phyloP scores from a whole-genome alignment of 2,329 filamentous ascomycete genomes.

The Aspergillus transmontanensis region DNA sequence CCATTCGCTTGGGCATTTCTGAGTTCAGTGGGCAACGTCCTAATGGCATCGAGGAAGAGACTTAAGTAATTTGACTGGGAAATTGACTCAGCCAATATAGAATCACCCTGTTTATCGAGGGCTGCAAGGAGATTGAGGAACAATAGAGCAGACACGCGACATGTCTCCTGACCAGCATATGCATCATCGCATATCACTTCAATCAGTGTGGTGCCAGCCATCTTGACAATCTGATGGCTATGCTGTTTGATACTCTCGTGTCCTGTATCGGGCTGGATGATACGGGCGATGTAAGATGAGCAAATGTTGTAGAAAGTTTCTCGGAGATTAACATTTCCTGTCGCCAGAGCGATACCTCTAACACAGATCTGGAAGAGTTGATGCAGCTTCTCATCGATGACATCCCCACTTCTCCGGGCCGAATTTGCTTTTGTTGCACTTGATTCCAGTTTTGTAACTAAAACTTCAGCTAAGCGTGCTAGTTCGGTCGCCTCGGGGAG shows the following conservation, averaged over 20 bases:
- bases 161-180: conserved; percentile 77
- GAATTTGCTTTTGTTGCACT: conserved; percentile 41
- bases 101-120: conserved; percentile 71
- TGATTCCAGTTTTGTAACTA: conserved; percentile 46
- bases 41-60: conserved; percentile 85
- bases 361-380: conserved; percentile 89
- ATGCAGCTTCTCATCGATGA: conserved; percentile 85
- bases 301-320: conserved; percentile 90
- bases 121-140: conserved; percentile 78
- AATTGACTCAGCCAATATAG: conserved; percentile 75
- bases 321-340: conserved; percentile 70
- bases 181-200: conserved; percentile 92
- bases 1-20: conserved; percentile 59
- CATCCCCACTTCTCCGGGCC: conserved; percentile 59
- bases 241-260: conserved; percentile 52
- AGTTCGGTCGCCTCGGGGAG: conserved; percentile 73
- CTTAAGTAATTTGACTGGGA: conserved; percentile 88
- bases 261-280: conserved; percentile 54
- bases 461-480: conserved; percentile 74
- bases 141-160: conserved; percentile 82
- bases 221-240: conserved; percentile 70
- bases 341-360: conserved; percentile 73
- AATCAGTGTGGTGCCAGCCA: conserved; percentile 78
- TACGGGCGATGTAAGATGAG: conserved; percentile 78
- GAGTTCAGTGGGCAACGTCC: conserved; percentile 74